Conservation (phyloP, 169 alveolate species). For the Eimeria necatrix region DNA sequence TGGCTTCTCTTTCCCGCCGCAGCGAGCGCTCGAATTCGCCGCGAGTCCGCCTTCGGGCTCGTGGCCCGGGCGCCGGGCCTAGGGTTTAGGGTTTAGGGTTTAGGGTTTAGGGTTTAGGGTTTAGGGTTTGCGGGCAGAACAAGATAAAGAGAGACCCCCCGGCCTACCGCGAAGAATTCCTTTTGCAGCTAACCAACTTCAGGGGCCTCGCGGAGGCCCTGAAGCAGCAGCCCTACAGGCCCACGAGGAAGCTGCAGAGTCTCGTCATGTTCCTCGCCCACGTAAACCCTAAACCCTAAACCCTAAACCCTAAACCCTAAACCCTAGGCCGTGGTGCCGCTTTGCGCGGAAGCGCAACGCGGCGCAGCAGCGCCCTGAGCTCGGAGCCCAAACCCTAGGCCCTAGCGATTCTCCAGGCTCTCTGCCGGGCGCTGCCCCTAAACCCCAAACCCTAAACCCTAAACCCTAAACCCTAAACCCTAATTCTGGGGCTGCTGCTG, state of each 20-base stretch:
- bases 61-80: not conserved
- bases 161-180: conserved; percentile 83
- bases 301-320: not conserved
- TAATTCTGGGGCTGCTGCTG: not conserved
- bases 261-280: conserved; percentile 85
- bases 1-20: too few relatives aligned
- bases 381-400: not conserved
- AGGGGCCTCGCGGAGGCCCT: conserved; percentile 80
- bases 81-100: not conserved
- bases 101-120: not conserved
- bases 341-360: not conserved
- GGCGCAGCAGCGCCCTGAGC: too few relatives aligned
- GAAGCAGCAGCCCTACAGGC: conserved; percentile 80
- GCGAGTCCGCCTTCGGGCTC: not conserved
- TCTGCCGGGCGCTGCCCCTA: too few relatives aligned
- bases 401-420: not conserved
- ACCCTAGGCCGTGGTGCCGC: too few relatives aligned
- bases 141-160: conserved; percentile 83
- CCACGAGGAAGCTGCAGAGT: conserved; percentile 81
- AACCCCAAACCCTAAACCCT: too few relatives aligned
- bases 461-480: too few relatives aligned
- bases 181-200: conserved; percentile 81
- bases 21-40: too few relatives aligned
- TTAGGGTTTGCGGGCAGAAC: conserved; percentile 75
- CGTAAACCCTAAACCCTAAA: conserved; percentile 71